phyloP scores from a whole-genome alignment of 352 stramenopile species.

The Phytophthora multivora region DNA sequence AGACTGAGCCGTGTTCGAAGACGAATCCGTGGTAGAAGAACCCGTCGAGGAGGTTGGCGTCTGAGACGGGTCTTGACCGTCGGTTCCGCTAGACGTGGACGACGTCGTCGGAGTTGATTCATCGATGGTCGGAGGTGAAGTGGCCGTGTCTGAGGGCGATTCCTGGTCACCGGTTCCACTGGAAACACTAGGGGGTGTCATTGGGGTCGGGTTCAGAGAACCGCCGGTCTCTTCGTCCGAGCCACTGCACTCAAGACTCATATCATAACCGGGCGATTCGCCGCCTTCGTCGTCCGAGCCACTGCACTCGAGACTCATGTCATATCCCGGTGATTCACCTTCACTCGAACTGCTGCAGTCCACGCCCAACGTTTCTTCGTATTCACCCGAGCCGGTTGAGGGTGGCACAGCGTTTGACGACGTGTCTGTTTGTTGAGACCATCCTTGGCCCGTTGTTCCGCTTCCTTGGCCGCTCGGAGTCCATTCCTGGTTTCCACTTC shows the following conservation, averaged over 20 bases:
- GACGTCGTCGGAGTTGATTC: conserved; percentile 1
- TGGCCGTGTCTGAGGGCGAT: conserved; percentile 14
- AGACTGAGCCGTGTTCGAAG: conserved; percentile 3
- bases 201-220: conserved; percentile 1
- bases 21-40: not conserved
- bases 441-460: not conserved
- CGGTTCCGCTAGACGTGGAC: conserved; percentile 7
- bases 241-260: conserved; percentile 22
- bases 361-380: conserved; percentile 4
- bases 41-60: conserved; percentile 4
- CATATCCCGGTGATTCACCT: not conserved
- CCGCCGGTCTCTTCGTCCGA: conserved; percentile 13
- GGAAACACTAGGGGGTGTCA: conserved; percentile 1
- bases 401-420: conserved; percentile 1
- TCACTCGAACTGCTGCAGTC: conserved; percentile 2
- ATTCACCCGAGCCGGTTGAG: conserved; percentile 1
- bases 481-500: not conserved
- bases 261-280: not conserved
- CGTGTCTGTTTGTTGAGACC: not conserved
- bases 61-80: conserved; percentile 7
- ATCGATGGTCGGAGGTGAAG: not conserved
- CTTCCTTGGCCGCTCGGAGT: not conserved
- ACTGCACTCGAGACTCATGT: conserved; percentile 27
- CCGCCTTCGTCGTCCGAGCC: conserved; percentile 14
- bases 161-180: conserved; percentile 5